Evolutionary conservation across 108 stramenopile species (phyloP).

Genomic region (Fistulifera pelliculosa): DNA sequence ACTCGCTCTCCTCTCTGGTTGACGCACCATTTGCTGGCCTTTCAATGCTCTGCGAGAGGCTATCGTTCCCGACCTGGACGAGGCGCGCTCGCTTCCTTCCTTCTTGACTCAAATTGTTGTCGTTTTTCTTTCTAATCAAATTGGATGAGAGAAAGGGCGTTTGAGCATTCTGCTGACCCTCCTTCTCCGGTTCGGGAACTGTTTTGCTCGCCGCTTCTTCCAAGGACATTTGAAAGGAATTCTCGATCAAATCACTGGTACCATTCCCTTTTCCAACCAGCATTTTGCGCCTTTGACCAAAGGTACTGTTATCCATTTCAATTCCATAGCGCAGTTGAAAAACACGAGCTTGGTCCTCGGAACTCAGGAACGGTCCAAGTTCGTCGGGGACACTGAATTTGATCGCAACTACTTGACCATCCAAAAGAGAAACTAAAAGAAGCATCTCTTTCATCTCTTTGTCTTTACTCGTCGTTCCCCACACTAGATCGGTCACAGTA

Average conservation of each 20-base stretch:
- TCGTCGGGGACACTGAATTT: conserved; percentile 60
- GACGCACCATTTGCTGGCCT: conserved; percentile 3
- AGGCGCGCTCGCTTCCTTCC: conserved; percentile 63
- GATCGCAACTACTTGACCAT: conserved; percentile 75
- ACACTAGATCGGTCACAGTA: conserved; percentile 74
- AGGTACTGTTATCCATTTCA: conserved; percentile 27
- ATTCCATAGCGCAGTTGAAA: conserved; percentile 78
- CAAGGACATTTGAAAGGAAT: conserved; percentile 65
- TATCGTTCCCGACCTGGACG: conserved; percentile 28
- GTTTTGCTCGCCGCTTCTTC: conserved; percentile 32
- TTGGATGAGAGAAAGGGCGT: too few relatives aligned
- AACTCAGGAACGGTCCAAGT: conserved; percentile 53
- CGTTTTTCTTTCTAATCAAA: conserved; percentile 12
- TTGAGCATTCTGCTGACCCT: neutral
- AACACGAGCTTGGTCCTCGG: conserved; percentile 39
- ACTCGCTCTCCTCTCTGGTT: conserved; percentile 7
- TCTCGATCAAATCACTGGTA: conserved; percentile 53
- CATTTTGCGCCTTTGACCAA: too few relatives aligned
- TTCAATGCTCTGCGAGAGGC: conserved; percentile 15
- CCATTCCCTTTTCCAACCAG: conserved; percentile 4
- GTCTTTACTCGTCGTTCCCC: conserved; percentile 38
- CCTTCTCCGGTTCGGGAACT: neutral
- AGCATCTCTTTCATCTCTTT: conserved; percentile 18
- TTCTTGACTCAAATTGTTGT: conserved; percentile 2
- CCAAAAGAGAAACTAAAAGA: conserved; percentile 68